A percentile compares a stretch with the other conserved stretches of the same genome.
phyloP scores from a whole-genome alignment of 495 filamentous ascomycete species.

The Penicillium chermesinum region DNA sequence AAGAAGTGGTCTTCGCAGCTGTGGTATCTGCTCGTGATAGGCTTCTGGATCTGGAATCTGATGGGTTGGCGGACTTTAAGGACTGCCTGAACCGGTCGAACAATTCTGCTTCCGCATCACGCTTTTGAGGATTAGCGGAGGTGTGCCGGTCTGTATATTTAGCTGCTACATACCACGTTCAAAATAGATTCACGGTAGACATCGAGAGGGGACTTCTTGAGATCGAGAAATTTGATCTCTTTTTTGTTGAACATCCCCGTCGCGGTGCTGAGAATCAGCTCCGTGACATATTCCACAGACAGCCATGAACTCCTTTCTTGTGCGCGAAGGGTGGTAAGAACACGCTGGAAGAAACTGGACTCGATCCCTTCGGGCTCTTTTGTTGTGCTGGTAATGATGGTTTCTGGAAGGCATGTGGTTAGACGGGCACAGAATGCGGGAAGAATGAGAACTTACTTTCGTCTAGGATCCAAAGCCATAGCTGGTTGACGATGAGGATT shows the following conservation, averaged over 20 bases:
- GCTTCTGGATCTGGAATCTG: background rate
- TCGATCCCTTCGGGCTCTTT: background rate
- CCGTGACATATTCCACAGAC: background rate
- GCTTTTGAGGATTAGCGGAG: conserved; percentile 1
- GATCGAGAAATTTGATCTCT: background rate
- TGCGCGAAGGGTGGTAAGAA: background rate
- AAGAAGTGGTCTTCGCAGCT: background rate
- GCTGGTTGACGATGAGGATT: conserved; percentile 13
- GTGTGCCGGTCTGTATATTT: background rate
- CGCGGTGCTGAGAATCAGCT: conserved; percentile 5
- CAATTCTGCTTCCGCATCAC: conserved; percentile 4
- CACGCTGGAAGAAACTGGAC: conserved; percentile 7
- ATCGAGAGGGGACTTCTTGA: conserved; percentile 9
- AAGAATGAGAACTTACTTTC: conserved; percentile 3
- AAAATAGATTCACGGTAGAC: conserved; percentile 10
- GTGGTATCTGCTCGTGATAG: background rate
- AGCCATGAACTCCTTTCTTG: background rate
- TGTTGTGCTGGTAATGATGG: conserved; percentile 12
- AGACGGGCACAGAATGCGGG: background rate
- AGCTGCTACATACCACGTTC: conserved; percentile 5
- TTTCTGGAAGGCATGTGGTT: conserved; percentile 1
- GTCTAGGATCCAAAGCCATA: conserved; percentile 17
- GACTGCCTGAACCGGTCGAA: conserved; percentile 17
- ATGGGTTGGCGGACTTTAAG: conserved; percentile 10
- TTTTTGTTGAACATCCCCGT: background rate